These are phyloP conservation scores for Pseudogymnoascus sp. DNA, from an alignment of 2,329 filamentous ascomycete genomes.

Conservation along the genomic window DNA sequence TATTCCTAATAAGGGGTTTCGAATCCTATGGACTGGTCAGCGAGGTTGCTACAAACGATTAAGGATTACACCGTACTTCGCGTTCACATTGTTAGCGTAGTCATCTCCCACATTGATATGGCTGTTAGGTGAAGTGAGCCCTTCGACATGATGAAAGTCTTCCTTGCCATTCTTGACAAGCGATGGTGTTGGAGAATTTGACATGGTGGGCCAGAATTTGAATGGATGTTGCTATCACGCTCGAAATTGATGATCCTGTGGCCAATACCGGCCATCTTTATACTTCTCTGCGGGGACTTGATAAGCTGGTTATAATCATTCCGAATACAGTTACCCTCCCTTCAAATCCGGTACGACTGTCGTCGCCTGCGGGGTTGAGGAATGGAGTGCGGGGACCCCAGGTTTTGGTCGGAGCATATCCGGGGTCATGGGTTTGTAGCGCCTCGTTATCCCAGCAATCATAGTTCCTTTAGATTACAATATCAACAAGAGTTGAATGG, in stretches of 20 bases:
- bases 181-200: conserved; percentile 15
- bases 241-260: neutral
- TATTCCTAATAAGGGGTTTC: conserved; percentile 42
- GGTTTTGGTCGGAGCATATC: neutral
- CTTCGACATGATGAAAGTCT: neutral
- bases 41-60: neutral
- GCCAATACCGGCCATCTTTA: neutral
- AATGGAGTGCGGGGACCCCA: neutral
- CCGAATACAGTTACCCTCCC: neutral
- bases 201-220: conserved; percentile 12
- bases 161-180: conserved; percentile 15
- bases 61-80: conserved; percentile 20
- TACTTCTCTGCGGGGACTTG: neutral
- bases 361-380: neutral
- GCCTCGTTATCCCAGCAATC: neutral
- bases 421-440: neutral
- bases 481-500: neutral
- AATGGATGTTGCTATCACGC: neutral
- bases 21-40: neutral
- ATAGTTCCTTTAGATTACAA: neutral
- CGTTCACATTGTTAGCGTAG: conserved; percentile 29
- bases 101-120: conserved; percentile 12
- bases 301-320: neutral
- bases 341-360: neutral
- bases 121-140: conserved; percentile 3